Percentiles rank a stretch among this genome's conserved stretches.
These are phyloP conservation scores for Carex cristatella DNA, from an alignment of 176 grass and related monocot genomes.

Conservation along the genomic window DNA sequence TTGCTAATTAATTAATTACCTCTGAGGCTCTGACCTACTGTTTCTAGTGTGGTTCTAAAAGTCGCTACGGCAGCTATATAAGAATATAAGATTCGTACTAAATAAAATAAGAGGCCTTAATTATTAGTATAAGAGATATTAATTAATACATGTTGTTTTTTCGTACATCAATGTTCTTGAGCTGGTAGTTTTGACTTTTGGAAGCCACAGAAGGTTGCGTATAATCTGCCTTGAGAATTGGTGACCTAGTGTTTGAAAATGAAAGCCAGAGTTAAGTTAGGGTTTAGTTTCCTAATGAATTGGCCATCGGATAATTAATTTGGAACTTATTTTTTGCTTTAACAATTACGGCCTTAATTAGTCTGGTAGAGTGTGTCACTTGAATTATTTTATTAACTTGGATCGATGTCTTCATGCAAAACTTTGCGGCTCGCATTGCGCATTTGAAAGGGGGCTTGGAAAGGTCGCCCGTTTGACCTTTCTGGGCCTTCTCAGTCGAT, in stretches of 20 bases:
- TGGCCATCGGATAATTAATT: constrained; percentile 9
- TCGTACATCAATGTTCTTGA: constrained; percentile 19
- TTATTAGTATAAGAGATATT: background rate
- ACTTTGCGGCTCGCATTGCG: constrained; percentile 44
- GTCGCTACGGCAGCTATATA: background rate
- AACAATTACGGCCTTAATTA: background rate
- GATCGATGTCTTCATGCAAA: constrained; percentile 1
- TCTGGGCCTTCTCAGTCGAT: background rate
- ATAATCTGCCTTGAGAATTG: constrained; percentile 51
- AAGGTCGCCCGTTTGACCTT: constrained; percentile 17
- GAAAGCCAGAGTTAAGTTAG: background rate
- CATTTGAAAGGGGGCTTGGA: constrained; percentile 18
- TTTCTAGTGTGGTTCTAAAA: background rate
- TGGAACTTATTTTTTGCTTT: background rate
- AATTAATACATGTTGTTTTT: background rate
- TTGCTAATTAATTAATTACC: background rate
- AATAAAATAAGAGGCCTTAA: background rate
- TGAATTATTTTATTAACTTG: background rate
- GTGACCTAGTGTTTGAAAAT: constrained; percentile 32
- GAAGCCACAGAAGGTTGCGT: constrained; percentile 21
- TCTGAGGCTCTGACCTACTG: background rate
- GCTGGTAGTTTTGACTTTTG: constrained; percentile 66
- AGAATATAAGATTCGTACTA: background rate
- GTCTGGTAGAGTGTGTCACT: constrained; percentile 34
- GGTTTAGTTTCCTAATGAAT: constrained; percentile 23